Conservation (phyloP, 352 stramenopile genomes). For the Thraustotheca clavata region DNA sequence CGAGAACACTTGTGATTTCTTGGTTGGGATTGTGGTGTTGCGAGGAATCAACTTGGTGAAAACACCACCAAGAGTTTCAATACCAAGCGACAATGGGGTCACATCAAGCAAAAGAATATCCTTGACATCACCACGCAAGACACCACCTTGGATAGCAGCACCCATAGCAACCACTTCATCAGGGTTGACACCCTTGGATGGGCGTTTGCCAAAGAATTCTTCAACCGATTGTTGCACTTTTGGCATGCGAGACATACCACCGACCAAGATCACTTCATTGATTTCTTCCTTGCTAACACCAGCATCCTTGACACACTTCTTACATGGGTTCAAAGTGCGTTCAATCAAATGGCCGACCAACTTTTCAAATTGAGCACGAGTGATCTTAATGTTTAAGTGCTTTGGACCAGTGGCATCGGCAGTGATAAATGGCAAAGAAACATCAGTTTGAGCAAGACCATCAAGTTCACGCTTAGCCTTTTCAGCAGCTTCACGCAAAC, state of each 20-base stretch:
- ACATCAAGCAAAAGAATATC: conserved; percentile 98
- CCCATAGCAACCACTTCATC: conserved; percentile 99
- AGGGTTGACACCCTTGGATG: conserved; percentile 95
- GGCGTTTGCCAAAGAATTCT: conserved; percentile 95
- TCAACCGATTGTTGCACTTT: conserved; percentile 96
- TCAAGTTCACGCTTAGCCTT: conserved; percentile 97
- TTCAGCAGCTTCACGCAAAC: conserved; percentile 91
- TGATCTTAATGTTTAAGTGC: conserved; percentile 96
- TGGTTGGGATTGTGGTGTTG: conserved; percentile 98
- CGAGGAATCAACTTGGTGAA: conserved; percentile 97
- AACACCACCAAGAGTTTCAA: conserved; percentile 97
- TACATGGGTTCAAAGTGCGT: conserved; percentile 92
- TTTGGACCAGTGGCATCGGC: conserved; percentile 95
- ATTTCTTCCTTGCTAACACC: conserved; percentile 90
- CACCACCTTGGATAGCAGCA: conserved; percentile 94
- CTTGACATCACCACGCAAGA: conserved; percentile 96
- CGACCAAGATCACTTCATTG: conserved; percentile 97
- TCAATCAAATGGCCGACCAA: conserved; percentile 92
- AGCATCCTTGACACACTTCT: conserved; percentile 85
- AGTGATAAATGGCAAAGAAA: conserved; percentile 97
- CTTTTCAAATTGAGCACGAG: conserved; percentile 92
- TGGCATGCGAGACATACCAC: conserved; percentile 98
- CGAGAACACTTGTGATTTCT: conserved; percentile 97
- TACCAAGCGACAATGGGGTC: conserved; percentile 95
- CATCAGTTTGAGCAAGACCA: conserved; percentile 93